These are phyloP conservation scores for Ophiostoma perfectum DNA, from an alignment of 2,329 filamentous ascomycete genomes.

Conservation along the genomic window DNA sequence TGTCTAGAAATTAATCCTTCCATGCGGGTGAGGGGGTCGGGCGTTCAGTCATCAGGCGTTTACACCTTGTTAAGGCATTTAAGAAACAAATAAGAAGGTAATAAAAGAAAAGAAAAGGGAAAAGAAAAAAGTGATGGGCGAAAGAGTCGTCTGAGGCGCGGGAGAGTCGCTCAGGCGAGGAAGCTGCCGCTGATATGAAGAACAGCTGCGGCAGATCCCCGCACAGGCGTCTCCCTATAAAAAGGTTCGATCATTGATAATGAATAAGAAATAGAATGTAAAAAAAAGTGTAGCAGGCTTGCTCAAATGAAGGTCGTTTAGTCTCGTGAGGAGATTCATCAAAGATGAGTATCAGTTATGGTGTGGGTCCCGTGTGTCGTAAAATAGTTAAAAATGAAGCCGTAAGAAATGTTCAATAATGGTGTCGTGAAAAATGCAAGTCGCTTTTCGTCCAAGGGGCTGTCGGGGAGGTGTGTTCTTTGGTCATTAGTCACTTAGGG, in stretches of 20 bases:
- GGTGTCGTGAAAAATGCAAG: slow-evolving; percentile 25
- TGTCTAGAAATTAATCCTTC: slow-evolving; percentile 29
- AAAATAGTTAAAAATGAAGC: slow-evolving; percentile 16
- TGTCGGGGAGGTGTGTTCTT: slow-evolving; percentile 13
- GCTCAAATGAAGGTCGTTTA: slow-evolving; percentile 23
- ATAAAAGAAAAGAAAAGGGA: slow-evolving; percentile 10
- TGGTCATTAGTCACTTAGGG: slow-evolving; percentile 25
- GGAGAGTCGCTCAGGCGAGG: neutral
- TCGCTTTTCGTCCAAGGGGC: slow-evolving; percentile 21
- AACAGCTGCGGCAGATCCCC: neutral
- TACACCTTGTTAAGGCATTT: slow-evolving; percentile 28
- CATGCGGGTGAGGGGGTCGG: slow-evolving; percentile 23
- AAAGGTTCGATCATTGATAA: neutral
- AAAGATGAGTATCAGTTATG: slow-evolving; percentile 17
- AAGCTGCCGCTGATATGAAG: neutral
- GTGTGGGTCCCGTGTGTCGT: slow-evolving; percentile 25
- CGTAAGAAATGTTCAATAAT: neutral
- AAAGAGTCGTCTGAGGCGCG: slow-evolving; percentile 15
- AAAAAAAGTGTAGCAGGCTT: slow-evolving; percentile 21
- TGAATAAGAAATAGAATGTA: slow-evolving; percentile 10
- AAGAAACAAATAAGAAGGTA: slow-evolving; percentile 16
- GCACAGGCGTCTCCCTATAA: neutral
- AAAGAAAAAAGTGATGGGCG: neutral
- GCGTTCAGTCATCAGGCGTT: slow-evolving; percentile 29
- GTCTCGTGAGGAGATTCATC: slow-evolving; percentile 21